Evolutionary conservation across 352 stramenopile species (phyloP).

Genomic region (Plasmopara muralis): DNA sequence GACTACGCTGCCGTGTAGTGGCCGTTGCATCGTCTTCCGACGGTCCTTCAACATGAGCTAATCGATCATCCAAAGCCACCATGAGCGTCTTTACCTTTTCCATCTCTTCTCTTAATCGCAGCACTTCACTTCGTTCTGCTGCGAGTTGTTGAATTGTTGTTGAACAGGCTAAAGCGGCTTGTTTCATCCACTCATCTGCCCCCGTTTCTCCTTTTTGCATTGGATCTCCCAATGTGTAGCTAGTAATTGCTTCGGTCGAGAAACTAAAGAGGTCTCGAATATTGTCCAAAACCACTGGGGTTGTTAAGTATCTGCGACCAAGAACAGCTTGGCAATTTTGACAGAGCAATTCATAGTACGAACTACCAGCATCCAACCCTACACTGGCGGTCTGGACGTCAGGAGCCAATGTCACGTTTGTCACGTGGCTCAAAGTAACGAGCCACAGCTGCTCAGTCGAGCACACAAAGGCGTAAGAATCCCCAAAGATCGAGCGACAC

Average conservation of each 20-base stretch:
- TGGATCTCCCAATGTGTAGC: slow-evolving; percentile 73
- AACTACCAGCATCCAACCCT: slow-evolving; percentile 50
- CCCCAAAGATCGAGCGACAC: slow-evolving; percentile 74
- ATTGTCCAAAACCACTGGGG: slow-evolving; percentile 45
- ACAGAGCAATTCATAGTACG: slow-evolving; percentile 72
- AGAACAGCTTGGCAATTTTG: slow-evolving; percentile 76
- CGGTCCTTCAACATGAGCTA: slow-evolving; percentile 50
- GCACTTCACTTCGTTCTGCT: slow-evolving; percentile 42
- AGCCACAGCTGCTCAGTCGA: slow-evolving; percentile 69
- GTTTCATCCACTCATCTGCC: slow-evolving; percentile 11
- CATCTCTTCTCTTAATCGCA: slow-evolving; percentile 60
- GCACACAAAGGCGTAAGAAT: slow-evolving; percentile 76
- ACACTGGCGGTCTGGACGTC: slow-evolving; percentile 50
- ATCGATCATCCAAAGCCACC: slow-evolving; percentile 63
- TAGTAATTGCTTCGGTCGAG: slow-evolving; percentile 60
- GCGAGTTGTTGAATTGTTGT: slow-evolving; percentile 33
- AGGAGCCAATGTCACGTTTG: slow-evolving; percentile 42
- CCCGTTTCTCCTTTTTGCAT: slow-evolving; percentile 16
- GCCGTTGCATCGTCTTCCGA: slow-evolving; percentile 27
- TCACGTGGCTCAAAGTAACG: slow-evolving; percentile 65
- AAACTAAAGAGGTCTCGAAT: slow-evolving; percentile 72
- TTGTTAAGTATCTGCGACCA: slow-evolving; percentile 72
- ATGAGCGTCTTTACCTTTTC: slow-evolving; percentile 72
- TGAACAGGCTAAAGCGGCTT: slow-evolving; percentile 29
- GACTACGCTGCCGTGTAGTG: slow-evolving; percentile 3